Percentiles rank a stretch among this genome's conserved stretches.
These are phyloP conservation scores for Daldinia vernicosa DNA, from an alignment of 495 filamentous ascomycete genomes.

Conservation along the genomic window DNA sequence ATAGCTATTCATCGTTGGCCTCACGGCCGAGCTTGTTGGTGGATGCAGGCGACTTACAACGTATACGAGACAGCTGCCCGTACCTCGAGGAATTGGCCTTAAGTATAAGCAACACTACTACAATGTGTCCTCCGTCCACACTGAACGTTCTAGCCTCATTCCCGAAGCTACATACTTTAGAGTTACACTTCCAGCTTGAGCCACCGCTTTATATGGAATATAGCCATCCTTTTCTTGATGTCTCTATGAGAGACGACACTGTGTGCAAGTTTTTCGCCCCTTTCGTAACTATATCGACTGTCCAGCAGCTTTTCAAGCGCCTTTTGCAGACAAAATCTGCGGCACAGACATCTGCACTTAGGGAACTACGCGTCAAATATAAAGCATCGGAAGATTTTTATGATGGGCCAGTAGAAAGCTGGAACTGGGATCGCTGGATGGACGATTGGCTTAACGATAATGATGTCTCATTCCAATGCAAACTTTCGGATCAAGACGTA, in stretches of 20 bases:
- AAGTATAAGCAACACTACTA: no score
- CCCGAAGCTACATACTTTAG: not conserved
- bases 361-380: not conserved
- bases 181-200: not conserved
- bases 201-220: not conserved
- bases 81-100: not conserved
- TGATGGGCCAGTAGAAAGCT: no score
- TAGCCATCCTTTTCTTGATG: not conserved
- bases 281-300: conserved; percentile 3
- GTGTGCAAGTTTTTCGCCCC: not conserved
- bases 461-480: not conserved
- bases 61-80: not conserved
- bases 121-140: no score
- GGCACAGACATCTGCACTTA: not conserved
- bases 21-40: not conserved
- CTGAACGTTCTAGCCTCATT: not conserved
- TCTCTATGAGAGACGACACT: not conserved
- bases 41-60: not conserved
- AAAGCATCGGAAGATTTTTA: not conserved
- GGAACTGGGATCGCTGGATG: no score
- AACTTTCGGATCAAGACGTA: conserved; percentile 5
- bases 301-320: not conserved
- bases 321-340: not conserved
- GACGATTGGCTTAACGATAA: not conserved
- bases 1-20: not conserved